Percentiles rank a stretch among this genome's conserved stretches.
phyloP scores from a whole-genome alignment of 192 early-diverging fungal species.

The Spizellomyces sp. region DNA sequence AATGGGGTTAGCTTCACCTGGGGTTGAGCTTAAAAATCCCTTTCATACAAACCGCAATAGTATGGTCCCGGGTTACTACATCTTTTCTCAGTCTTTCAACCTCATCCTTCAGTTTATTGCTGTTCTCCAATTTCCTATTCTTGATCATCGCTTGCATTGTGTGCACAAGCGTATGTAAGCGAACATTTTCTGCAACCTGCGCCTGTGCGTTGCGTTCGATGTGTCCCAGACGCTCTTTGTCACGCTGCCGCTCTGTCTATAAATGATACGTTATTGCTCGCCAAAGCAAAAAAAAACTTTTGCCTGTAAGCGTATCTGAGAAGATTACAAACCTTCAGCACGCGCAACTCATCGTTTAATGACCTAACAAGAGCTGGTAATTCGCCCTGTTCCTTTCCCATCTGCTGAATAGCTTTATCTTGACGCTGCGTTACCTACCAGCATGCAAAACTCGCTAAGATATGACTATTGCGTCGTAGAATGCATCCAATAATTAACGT shows the following conservation, averaged over 20 bases:
- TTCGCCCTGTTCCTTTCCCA: constrained; percentile 38
- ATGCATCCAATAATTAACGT: constrained; percentile 9
- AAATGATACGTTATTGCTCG: background rate
- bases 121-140: constrained; percentile 3
- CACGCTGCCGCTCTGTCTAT: constrained; percentile 1
- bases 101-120: background rate
- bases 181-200: constrained; percentile 16
- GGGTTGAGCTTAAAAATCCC: too few relatives aligned
- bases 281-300: background rate
- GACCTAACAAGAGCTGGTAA: constrained; percentile 28
- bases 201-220: constrained; percentile 4
- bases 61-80: background rate
- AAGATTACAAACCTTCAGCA: constrained; percentile 10
- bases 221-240: background rate
- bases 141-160: background rate
- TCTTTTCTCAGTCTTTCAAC: background rate
- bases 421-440: constrained; percentile 24
- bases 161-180: constrained; percentile 4
- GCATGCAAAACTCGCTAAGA: background rate
- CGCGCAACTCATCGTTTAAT: constrained; percentile 35
- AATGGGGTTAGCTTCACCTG: background rate
- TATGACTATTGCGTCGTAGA: background rate
- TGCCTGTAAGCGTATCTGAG: background rate
- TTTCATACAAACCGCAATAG: background rate
- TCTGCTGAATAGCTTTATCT: constrained; percentile 29